phyloP scores from a whole-genome alignment of 2,329 filamentous ascomycete genomes.

The Cladobotryum protrusum region DNA sequence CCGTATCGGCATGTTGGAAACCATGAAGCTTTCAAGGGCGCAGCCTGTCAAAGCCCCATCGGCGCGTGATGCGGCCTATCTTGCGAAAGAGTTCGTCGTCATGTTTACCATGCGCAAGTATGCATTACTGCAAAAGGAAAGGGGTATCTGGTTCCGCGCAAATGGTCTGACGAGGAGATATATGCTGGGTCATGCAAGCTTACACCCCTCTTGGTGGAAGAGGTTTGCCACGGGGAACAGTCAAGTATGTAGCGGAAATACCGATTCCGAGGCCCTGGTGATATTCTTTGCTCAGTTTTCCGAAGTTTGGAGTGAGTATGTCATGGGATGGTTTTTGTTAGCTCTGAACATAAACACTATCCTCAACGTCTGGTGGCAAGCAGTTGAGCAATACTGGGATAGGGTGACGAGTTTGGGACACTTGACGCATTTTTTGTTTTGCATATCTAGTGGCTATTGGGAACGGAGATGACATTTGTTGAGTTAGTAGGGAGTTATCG shows the following conservation, averaged over 20 bases:
- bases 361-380: neutral
- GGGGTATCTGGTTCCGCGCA: conserved; percentile 24
- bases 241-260: neutral
- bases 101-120: conserved; percentile 14
- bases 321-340: neutral
- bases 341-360: neutral
- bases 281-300: neutral
- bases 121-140: conserved; percentile 17
- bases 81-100: conserved; percentile 10
- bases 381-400: neutral
- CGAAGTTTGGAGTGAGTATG: neutral
- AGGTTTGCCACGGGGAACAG: too few species aligned
- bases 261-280: neutral
- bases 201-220: neutral
- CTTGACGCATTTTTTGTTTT: neutral
- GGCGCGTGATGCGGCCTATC: neutral
- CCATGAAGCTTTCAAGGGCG: neutral
- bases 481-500: too few species aligned
- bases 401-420: neutral
- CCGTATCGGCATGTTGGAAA: neutral
- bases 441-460: too few species aligned
- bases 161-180: conserved; percentile 26
- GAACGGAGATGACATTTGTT: too few species aligned
- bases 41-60: neutral
- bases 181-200: conserved; percentile 17